Evolutionary conservation across 75 land plant genomes (phyloP).

Genomic region (Pinus taeda): DNA sequence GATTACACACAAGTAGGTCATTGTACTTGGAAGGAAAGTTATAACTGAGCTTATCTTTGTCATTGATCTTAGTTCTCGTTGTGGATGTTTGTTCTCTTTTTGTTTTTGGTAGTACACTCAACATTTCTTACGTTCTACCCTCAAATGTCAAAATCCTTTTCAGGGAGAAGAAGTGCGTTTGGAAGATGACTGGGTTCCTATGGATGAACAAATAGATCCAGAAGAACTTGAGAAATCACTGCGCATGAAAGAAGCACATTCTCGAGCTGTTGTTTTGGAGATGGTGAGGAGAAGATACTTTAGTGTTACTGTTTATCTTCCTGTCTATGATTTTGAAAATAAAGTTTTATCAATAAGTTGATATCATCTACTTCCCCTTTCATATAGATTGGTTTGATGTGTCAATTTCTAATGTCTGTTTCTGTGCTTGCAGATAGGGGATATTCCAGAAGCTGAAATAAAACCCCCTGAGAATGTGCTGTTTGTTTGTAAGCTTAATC

Average conservation of each 20-base stretch:
- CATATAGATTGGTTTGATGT: not conserved
- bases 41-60: no score
- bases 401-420: not conserved
- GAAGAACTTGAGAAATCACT: slow-evolving; percentile 76
- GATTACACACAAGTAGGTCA: no score
- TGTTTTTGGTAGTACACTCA: not conserved
- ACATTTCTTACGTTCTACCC: not conserved
- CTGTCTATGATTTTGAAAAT: not conserved
- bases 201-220: slow-evolving; percentile 74
- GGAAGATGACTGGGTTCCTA: slow-evolving; percentile 98
- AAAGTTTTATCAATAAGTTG: not conserved
- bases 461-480: slow-evolving; percentile 97
- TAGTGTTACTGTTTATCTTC: not conserved
- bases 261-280: slow-evolving; percentile 92
- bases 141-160: not conserved
- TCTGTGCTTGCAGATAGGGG: slow-evolving; percentile 68
- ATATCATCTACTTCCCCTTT: not conserved
- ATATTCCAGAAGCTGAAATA: slow-evolving; percentile 97
- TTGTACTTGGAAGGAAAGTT: no score
- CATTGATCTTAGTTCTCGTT: not conserved
- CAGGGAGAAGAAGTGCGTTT: slow-evolving; percentile 86
- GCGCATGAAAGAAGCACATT: slow-evolving; percentile 79
- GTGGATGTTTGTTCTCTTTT: not conserved
- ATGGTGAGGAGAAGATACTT: slow-evolving; percentile 40
- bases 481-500: slow-evolving; percentile 96